Evolutionary conservation across 805 yeast species (phyloP), one percentile per base, ranked within the genome.

Genomic region (Monosporozyma aerobia): DNA sequence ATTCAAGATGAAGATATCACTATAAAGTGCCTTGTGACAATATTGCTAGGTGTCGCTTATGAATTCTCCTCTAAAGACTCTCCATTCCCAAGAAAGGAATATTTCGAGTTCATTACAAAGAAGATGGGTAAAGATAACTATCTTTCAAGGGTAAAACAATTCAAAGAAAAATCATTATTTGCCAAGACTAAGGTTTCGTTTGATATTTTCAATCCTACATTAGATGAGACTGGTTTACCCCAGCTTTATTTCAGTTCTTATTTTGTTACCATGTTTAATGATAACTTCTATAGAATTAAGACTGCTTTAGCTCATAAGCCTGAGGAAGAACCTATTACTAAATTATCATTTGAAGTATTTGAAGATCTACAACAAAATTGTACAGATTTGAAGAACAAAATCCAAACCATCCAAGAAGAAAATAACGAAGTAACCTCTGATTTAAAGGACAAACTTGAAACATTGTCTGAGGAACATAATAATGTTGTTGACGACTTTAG

Each of bases 211-310:
- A 71, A 74, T 16, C 79, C 83, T 2, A 73, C 74, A 3, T 77
- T 78, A 56, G 96, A 89, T 63, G 83, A 81, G 2, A 82, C 95
- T 1, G 99, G 99, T 1, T 75, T 92, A 44, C 99, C 98, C 0
- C 80, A 81, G 53, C 85, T 92, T 1, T 89, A 78, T 60, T 85
- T 94, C 62, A 84, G 83, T 53, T 64, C 77, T 0, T 69, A 75
- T 2, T 88, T 88, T 63, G 81, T 87, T 3, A 72, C 71, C 3
- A 70, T 90, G 50, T 70, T 94, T 44, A 82, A 81, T 56, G 94
- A 85, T 2, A 85, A 88, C 60, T 80, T 77, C 56, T 68, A 74
- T 32, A 75, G 97, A 53, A 79, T 94, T 29, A 78, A 77, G 56
- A 77, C 82, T 46, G 83, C 96, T 0, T 69, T 92, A 37, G 82